Percentiles rank a stretch among this genome's conserved stretches.
Conservation (phyloP, 2,329 filamentous ascomycete species). For the Penicillium crustosum region DNA sequence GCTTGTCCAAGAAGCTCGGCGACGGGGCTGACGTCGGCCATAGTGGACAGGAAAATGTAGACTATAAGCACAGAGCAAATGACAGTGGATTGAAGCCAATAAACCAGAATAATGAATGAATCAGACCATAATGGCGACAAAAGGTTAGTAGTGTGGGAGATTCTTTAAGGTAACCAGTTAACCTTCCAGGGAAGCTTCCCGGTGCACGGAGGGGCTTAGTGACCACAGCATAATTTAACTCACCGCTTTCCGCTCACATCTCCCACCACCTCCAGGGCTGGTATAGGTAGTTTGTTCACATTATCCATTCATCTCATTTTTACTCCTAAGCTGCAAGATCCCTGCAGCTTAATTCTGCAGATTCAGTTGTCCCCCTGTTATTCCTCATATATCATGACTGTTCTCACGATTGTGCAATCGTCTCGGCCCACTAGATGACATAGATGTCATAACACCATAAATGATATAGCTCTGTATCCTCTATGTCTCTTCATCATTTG, state of each 20-base stretch:
- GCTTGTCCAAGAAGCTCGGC: conserved; percentile 42
- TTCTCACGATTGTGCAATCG: not conserved
- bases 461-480: not conserved
- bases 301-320: too few species aligned
- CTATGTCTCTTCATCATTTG: not conserved
- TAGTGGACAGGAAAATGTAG: conserved; percentile 15
- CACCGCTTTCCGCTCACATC: not conserved
- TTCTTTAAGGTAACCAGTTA: conserved; percentile 15
- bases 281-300: too few species aligned
- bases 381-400: not conserved
- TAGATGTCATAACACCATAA: not conserved
- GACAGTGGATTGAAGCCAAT: not conserved
- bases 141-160: conserved; percentile 4
- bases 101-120: not conserved
- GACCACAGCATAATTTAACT: not conserved
- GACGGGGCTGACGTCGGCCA: conserved; percentile 39
- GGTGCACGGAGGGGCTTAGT: not conserved
- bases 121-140: conserved; percentile 18
- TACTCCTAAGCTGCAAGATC: not conserved
- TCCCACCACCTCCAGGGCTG: not conserved
- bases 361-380: not conserved
- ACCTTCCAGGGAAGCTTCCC: conserved; percentile 16
- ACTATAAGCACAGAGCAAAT: not conserved
- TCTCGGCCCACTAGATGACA: not conserved
- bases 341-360: not conserved